Percentiles rank a stretch among this genome's conserved stretches.
phyloP scores from a whole-genome alignment of 1,139 yeast species.

The Candida frijolesensis region DNA sequence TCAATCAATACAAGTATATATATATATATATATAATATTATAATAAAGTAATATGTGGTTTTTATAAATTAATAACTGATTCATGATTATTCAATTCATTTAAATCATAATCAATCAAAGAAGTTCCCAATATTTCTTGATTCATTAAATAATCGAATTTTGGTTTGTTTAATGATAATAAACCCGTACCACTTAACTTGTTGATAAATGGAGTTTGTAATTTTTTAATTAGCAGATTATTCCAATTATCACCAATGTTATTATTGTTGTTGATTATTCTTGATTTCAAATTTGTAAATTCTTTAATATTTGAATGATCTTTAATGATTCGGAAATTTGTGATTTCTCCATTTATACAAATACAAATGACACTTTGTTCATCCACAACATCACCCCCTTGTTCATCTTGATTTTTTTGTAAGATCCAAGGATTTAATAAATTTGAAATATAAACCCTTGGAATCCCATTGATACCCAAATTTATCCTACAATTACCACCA shows the following conservation, averaged over 20 bases:
- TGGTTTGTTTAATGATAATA: constrained; percentile 40
- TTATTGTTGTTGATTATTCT: no score
- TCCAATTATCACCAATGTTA: not conserved
- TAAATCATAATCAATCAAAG: constrained; percentile 37
- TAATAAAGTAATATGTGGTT: not conserved
- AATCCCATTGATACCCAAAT: constrained; percentile 36
- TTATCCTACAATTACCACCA: not conserved
- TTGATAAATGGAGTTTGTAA: constrained; percentile 38
- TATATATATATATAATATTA: not conserved
- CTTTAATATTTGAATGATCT: constrained; percentile 14
- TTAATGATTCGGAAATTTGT: constrained; percentile 24
- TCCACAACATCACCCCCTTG: not conserved
- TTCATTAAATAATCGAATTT: constrained; percentile 35
- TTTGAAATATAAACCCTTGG: constrained; percentile 41
- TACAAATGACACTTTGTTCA: constrained; percentile 33
- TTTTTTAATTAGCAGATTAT: constrained; percentile 18
- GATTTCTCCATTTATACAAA: constrained; percentile 55
- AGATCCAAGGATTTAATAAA: constrained; percentile 39
- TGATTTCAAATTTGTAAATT: constrained; percentile 15
- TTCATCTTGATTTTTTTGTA: not conserved
- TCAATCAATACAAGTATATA: not conserved
- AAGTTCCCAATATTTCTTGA: constrained; percentile 15
- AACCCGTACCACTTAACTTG: constrained; percentile 45
- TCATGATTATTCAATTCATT: constrained; percentile 28
- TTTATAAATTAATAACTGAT: constrained; percentile 20